A percentile compares a stretch with the other conserved stretches of the same genome.
Evolutionary conservation across 176 grass and related monocot species (phyloP).

Genomic region (Elaeis guineensis): DNA sequence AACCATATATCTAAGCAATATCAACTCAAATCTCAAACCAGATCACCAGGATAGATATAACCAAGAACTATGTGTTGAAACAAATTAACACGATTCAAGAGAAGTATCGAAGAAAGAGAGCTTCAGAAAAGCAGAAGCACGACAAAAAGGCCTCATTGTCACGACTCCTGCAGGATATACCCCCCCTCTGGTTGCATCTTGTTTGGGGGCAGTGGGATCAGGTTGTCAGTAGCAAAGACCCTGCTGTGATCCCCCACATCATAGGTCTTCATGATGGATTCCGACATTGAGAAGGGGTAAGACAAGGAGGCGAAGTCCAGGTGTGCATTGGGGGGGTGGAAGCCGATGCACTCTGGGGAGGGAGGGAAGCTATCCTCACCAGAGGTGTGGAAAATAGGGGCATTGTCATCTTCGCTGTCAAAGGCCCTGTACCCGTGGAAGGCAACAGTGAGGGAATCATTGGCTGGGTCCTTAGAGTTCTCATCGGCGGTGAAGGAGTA

Average conservation of each 20-base stretch:
- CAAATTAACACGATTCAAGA: too few species aligned
- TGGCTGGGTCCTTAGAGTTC: neutral
- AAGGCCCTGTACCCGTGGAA: too few species aligned
- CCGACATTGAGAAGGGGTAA: constrained; percentile 37
- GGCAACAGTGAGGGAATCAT: constrained; percentile 10
- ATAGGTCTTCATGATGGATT: constrained; percentile 25
- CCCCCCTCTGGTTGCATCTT: constrained; percentile 65
- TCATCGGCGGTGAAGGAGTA: neutral
- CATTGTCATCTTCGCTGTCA: neutral
- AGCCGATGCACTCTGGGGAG: constrained; percentile 38
- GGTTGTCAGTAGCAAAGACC: constrained; percentile 24
- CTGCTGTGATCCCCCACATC: neutral
- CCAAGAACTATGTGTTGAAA: too few species aligned
- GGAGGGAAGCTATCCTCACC: constrained; percentile 29
- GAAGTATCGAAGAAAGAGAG: too few species aligned
- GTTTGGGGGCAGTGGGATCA: constrained; percentile 43
- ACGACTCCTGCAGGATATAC: constrained; percentile 51
- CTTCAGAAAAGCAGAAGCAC: too few species aligned
- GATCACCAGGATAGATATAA: too few species aligned
- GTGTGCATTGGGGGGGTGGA: constrained; percentile 4
- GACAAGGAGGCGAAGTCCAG: constrained; percentile 7
- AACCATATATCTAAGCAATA: too few species aligned
- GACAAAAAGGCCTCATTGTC: constrained; percentile 29
- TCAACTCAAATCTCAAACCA: too few species aligned
- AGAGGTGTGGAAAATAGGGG: constrained; percentile 12